Percentiles rank a stretch among this genome's conserved stretches.
Conservation (phyloP, 148 eudicot species). For the Camellia sinensis region DNA sequence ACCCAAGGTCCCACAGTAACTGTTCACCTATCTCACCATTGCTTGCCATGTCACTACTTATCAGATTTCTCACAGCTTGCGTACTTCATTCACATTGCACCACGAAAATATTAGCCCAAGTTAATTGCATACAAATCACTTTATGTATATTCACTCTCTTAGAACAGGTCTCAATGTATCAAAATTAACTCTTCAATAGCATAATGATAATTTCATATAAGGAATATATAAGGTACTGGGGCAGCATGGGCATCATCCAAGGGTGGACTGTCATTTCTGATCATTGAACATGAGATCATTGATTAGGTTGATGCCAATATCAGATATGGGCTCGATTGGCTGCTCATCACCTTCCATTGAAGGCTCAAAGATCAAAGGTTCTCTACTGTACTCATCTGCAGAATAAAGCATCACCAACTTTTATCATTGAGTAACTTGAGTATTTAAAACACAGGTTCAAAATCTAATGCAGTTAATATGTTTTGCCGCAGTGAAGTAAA, state of each 20-base stretch:
- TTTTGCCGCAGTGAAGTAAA: background rate
- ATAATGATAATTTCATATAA: background rate
- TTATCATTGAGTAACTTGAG: background rate
- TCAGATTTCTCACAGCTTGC: background rate
- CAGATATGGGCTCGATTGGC: constrained; percentile 81
- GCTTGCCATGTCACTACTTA: too few relatives aligned
- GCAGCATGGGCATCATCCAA: background rate
- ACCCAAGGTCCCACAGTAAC: background rate
- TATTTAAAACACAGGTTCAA: background rate
- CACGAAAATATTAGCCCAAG: background rate
- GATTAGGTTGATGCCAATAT: constrained; percentile 60
- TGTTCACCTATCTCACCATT: background rate
- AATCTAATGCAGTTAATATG: background rate
- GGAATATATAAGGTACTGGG: background rate
- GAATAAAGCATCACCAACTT: constrained; percentile 9
- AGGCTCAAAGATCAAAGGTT: constrained; percentile 38
- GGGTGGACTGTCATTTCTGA: constrained; percentile 20
- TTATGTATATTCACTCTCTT: background rate
- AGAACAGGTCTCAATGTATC: background rate
- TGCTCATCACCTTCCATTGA: constrained; percentile 46
- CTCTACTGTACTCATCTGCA: constrained; percentile 79
- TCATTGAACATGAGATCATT: constrained; percentile 63
- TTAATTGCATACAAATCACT: background rate
- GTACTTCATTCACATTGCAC: background rate
- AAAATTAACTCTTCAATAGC: background rate